These are phyloP conservation scores for Paramecium primaurelia DNA, from an alignment of 73 alveolate species.

Conservation along the genomic window DNA sequence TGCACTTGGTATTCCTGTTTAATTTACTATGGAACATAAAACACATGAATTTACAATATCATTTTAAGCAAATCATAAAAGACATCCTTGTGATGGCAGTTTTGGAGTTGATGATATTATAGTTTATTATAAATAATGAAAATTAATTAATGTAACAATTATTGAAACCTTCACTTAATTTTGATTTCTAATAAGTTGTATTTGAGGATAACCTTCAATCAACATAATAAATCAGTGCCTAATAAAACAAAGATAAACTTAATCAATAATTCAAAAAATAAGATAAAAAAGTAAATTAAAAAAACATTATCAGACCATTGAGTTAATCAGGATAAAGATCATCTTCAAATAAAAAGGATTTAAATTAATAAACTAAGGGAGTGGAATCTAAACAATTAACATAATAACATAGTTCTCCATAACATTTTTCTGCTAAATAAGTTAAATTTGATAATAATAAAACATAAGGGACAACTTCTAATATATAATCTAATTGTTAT, in stretches of 20 bases:
- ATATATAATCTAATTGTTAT: background rate
- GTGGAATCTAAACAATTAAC: background rate
- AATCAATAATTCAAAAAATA: background rate
- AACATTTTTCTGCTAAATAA: background rate
- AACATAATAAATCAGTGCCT: background rate
- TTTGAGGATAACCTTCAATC: background rate
- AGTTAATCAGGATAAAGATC: background rate
- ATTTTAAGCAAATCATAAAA: background rate
- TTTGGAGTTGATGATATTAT: constrained; percentile 29
- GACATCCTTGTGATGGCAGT: constrained; percentile 16
- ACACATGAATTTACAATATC: background rate
- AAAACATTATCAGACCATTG: background rate
- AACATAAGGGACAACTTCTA: background rate
- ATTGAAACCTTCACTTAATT: background rate
- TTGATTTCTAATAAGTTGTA: background rate
- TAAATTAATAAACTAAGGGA: background rate
- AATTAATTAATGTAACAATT: background rate
- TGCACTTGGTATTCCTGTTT: background rate
- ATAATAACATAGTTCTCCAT: background rate
- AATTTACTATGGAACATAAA: constrained; percentile 13
- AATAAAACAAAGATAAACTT: background rate
- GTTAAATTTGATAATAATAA: background rate
- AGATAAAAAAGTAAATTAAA: background rate
- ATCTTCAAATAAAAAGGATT: background rate
- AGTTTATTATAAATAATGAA: constrained; percentile 31